A percentile compares a stretch with the other conserved stretches of the same genome.
phyloP scores from a whole-genome alignment of 2,329 filamentous ascomycete species.

The Beauveria scarabaeidicola region DNA sequence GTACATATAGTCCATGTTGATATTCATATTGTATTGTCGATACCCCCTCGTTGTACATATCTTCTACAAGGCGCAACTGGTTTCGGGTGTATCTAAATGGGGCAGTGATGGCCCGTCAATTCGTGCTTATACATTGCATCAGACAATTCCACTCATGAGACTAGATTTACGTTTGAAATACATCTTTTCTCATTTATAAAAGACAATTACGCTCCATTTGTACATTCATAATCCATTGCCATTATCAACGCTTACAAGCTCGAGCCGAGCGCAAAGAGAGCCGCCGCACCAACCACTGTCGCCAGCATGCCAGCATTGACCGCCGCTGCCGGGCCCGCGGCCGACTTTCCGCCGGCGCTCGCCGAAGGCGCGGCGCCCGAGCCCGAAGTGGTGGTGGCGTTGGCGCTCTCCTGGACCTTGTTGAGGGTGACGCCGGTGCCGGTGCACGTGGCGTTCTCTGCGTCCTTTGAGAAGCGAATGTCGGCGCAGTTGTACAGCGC shows the following conservation, averaged over 20 bases:
- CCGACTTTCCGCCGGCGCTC: conserved; percentile 11
- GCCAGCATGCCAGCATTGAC: background rate
- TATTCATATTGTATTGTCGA: conserved; percentile 4
- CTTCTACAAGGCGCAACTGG: conserved; percentile 3
- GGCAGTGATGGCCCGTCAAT: background rate
- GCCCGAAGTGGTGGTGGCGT: background rate
- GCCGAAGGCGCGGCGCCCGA: background rate
- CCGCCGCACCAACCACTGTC: background rate
- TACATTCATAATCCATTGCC: background rate
- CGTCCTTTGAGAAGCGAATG: conserved; percentile 52
- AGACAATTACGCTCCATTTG: background rate
- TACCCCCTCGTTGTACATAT: conserved; percentile 11
- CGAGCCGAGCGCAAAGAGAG: background rate
- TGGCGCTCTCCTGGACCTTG: conserved; percentile 18
- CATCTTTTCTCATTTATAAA: background rate
- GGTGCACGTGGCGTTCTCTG: conserved; percentile 35
- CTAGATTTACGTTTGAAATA: background rate
- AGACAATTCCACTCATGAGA: background rate
- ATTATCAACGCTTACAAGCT: background rate
- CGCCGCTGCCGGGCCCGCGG: background rate
- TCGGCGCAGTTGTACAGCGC: conserved; percentile 72
- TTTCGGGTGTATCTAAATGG: conserved; percentile 5
- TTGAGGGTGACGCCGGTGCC: conserved; percentile 34
- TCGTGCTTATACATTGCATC: background rate
- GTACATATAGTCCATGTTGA: conserved; percentile 1